These are phyloP conservation scores for Gossypium trilobum DNA, from an alignment of 441 rosid species.

Conservation along the genomic window DNA sequence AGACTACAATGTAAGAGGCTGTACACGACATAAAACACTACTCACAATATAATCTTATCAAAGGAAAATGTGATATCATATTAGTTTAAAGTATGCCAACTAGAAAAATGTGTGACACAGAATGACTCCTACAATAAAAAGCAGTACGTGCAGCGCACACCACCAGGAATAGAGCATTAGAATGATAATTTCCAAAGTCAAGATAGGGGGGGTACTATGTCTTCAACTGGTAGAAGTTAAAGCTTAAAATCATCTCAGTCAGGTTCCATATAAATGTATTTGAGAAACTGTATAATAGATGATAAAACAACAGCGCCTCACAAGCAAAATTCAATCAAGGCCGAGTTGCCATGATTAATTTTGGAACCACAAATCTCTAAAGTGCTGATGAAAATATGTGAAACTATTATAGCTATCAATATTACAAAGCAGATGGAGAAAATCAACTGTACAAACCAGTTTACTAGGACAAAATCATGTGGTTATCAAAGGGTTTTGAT, in stretches of 20 bases:
- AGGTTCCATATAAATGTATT: not conserved
- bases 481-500: constrained; percentile 3
- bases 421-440: not conserved
- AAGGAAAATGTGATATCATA: not conserved
- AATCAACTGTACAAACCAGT: not conserved
- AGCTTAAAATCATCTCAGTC: not conserved
- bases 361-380: not conserved
- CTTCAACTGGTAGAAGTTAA: not conserved
- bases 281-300: not conserved
- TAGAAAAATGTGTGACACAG: not conserved
- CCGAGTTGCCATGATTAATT: not conserved
- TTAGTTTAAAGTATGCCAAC: not conserved
- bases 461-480: constrained; percentile 7
- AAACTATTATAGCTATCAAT: not conserved
- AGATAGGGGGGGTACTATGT: not conserved
- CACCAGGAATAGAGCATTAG: not conserved
- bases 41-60: not conserved
- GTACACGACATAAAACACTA: not conserved
- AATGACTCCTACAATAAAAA: not conserved
- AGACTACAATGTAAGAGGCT: not conserved
- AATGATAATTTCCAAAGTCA: not conserved
- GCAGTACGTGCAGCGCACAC: not conserved
- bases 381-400: not conserved
- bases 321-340: not conserved
- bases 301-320: not conserved